Conservation (phyloP, 345 rosid genomes). For the Noccaea caerulescens region DNA sequence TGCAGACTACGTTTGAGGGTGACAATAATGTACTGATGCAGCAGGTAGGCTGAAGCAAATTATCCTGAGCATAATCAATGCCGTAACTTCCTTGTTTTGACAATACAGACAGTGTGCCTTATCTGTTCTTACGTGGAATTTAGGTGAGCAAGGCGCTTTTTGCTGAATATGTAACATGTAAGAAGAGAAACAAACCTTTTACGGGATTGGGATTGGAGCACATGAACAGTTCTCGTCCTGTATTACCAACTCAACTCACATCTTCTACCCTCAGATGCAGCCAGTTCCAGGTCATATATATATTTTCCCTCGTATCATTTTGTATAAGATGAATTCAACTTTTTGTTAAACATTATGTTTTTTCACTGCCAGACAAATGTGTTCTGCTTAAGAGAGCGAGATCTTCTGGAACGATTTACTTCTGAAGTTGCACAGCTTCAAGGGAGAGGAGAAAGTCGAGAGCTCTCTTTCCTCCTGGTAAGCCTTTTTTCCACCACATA, state of each 20-base stretch:
- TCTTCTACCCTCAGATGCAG: slow-evolving; percentile 67
- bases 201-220: slow-evolving; percentile 82
- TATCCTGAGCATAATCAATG: background rate
- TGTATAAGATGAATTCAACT: background rate
- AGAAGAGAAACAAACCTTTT: slow-evolving; percentile 70
- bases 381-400: slow-evolving; percentile 81
- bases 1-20: slow-evolving; percentile 93
- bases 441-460: slow-evolving; percentile 71
- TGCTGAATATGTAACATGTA: slow-evolving; percentile 66
- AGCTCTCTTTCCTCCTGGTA: slow-evolving; percentile 63
- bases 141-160: slow-evolving; percentile 95
- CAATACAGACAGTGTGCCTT: slow-evolving; percentile 1
- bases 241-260: slow-evolving; percentile 69
- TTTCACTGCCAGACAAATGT: slow-evolving; percentile 57
- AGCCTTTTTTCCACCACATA: slow-evolving; percentile 29
- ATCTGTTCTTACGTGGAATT: background rate
- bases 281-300: slow-evolving; percentile 67
- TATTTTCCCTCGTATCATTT: background rate
- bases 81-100: background rate
- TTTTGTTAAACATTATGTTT: slow-evolving; percentile 16
- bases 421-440: slow-evolving; percentile 62
- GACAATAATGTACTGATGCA: slow-evolving; percentile 93
- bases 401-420: slow-evolving; percentile 71
- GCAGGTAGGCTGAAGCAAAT: slow-evolving; percentile 58
- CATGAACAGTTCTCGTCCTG: slow-evolving; percentile 70